Conservation (phyloP, 139 green algal species). For the Chlamydomonas sp. region DNA sequence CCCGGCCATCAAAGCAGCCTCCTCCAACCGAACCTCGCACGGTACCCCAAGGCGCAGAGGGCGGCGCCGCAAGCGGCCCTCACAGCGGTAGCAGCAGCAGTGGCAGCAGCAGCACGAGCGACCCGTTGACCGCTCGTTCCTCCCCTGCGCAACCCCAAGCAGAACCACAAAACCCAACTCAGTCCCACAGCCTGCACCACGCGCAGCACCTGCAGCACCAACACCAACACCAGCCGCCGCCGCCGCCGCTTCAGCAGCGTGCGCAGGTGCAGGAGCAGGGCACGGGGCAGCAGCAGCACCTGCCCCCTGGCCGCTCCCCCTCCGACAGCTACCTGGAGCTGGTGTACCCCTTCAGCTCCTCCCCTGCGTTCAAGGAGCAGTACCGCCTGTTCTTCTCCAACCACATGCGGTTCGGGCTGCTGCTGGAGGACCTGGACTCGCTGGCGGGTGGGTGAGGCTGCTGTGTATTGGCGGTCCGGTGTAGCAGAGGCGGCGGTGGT, state of each 20-base stretch:
- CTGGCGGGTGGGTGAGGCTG: constrained; percentile 30
- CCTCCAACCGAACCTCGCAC: too few species aligned
- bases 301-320: neutral
- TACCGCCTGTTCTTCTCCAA: constrained; percentile 44
- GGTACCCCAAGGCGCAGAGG: too few species aligned
- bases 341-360: constrained; percentile 43
- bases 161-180: neutral
- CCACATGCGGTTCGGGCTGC: constrained; percentile 41
- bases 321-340: constrained; percentile 48
- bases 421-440: constrained; percentile 55
- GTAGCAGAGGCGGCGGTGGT: neutral
- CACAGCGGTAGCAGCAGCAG: neutral
- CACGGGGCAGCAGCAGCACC: neutral
- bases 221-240: neutral
- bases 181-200: neutral
- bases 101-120: neutral
- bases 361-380: constrained; percentile 35
- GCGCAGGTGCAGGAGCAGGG: neutral
- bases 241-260: neutral
- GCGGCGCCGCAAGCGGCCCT: too few species aligned
- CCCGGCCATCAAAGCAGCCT: too few species aligned
- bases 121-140: too few species aligned
- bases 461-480: too few species aligned
- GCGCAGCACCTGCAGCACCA: neutral
- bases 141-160: neutral